These are phyloP conservation scores for Ceratobasidium sp. DNA, from an alignment of 1,284 basidiomycete species.

Conservation along the genomic window DNA sequence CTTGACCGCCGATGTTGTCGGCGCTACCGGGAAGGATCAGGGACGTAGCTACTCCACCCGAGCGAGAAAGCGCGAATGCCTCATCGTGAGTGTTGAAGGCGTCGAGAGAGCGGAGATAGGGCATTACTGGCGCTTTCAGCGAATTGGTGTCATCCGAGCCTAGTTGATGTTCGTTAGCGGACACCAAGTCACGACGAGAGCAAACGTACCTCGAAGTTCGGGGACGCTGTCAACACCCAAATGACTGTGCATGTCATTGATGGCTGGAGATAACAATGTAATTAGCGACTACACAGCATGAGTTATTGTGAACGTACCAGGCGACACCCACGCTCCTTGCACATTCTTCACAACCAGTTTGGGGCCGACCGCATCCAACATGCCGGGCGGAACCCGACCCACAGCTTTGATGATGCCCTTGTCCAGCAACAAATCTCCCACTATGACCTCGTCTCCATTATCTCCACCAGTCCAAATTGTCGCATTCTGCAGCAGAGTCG, in stretches of 20 bases:
- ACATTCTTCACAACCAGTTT: slow-evolving; percentile 1
- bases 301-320: slow-evolving; percentile 45
- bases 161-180: no score
- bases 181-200: slow-evolving; percentile 17
- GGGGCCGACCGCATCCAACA: slow-evolving; percentile 42
- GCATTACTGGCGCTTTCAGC: slow-evolving; percentile 50
- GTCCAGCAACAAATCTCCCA: slow-evolving; percentile 49
- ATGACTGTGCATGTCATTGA: slow-evolving; percentile 49
- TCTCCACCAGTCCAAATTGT: slow-evolving; percentile 81
- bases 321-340: slow-evolving; percentile 55
- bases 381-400: slow-evolving; percentile 39
- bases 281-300: not conserved
- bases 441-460: slow-evolving; percentile 52
- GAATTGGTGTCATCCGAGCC: slow-evolving; percentile 50
- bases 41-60: slow-evolving; percentile 58
- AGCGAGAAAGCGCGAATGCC: slow-evolving; percentile 53
- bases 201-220: not conserved
- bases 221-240: slow-evolving; percentile 44
- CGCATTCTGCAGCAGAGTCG: slow-evolving; percentile 76
- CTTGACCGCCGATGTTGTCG: slow-evolving; percentile 48
- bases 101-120: slow-evolving; percentile 56
- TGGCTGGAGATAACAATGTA: not conserved
- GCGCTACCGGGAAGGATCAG: slow-evolving; percentile 56
- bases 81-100: slow-evolving; percentile 58
- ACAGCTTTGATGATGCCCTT: slow-evolving; percentile 54